Evolutionary conservation across 1,284 basidiomycete genomes (phyloP).

Genomic region (Cutaneotrichosporon cutaneum): DNA sequence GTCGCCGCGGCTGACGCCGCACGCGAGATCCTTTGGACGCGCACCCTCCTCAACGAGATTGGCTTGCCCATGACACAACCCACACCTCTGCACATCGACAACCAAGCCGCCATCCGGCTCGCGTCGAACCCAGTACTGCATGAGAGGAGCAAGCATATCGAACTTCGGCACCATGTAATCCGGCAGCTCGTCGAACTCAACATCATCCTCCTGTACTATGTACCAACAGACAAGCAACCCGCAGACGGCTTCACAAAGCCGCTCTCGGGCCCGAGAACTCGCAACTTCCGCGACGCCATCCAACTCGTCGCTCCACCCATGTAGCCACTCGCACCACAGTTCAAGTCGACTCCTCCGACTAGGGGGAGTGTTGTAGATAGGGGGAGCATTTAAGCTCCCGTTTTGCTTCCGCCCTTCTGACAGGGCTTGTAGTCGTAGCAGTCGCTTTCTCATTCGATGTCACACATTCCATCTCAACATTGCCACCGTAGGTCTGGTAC

Average conservation of each 20-base stretch:
- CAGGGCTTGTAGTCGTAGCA: too few species aligned
- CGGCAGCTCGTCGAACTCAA: constrained; percentile 34
- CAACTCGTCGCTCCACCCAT: too few species aligned
- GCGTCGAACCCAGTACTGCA: constrained; percentile 48
- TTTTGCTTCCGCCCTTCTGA: too few species aligned
- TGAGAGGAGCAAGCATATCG: constrained; percentile 55
- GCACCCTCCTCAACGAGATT: constrained; percentile 35
- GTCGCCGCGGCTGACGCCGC: constrained; percentile 57
- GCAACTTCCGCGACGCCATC: too few species aligned
- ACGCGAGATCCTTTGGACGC: constrained; percentile 53
- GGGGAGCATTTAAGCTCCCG: too few species aligned
- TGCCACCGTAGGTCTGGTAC: too few species aligned
- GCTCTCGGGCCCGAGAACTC: too few species aligned
- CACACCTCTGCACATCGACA: constrained; percentile 40
- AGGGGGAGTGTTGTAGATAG: too few species aligned
- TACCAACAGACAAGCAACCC: background rate
- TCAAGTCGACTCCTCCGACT: too few species aligned
- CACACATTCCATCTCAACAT: too few species aligned
- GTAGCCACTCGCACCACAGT: too few species aligned
- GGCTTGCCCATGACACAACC: background rate
- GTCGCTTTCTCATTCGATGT: too few species aligned
- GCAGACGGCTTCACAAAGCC: constrained; percentile 8
- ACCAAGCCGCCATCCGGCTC: constrained; percentile 50
- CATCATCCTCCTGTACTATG: background rate
- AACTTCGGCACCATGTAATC: constrained; percentile 54